These are phyloP conservation scores for Tetrapisispora namnaoensis DNA, from an alignment of 805 yeast species.

Conservation along the genomic window DNA sequence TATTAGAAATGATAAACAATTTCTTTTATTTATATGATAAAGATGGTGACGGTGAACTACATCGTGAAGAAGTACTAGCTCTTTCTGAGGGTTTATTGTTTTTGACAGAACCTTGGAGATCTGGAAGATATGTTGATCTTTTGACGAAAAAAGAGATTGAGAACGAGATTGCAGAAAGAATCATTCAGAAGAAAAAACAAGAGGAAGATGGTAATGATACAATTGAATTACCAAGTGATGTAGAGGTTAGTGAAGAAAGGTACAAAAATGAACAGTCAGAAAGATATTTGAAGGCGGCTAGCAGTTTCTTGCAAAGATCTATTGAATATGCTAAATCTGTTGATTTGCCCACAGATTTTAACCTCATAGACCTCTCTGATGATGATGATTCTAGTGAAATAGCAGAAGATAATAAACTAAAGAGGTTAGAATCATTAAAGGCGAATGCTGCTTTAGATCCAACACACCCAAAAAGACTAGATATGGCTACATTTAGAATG, in stretches of 20 bases:
- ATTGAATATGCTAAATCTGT: conserved; percentile 82
- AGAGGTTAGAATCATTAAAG: conserved; percentile 29
- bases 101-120: conserved; percentile 80
- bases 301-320: conserved; percentile 75
- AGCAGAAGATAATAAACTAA: conserved; percentile 10
- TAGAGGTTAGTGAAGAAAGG: conserved; percentile 51
- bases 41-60: conserved; percentile 48
- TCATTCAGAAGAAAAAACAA: conserved; percentile 30
- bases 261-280: conserved; percentile 60
- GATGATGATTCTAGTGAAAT: conserved; percentile 20
- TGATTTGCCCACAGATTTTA: conserved; percentile 33
- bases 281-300: conserved; percentile 77
- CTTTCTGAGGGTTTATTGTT: conserved; percentile 81
- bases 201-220: conserved; percentile 28
- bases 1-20: conserved; percentile 68
- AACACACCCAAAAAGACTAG: conserved; percentile 59
- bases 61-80: conserved; percentile 68
- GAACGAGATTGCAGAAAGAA: conserved; percentile 54
- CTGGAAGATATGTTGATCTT: conserved; percentile 53
- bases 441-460: conserved; percentile 84
- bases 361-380: conserved; percentile 36
- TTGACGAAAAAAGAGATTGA: conserved; percentile 57
- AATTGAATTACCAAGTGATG: conserved; percentile 46
- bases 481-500: conserved; percentile 88
- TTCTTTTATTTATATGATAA: conserved; percentile 70